These are phyloP conservation scores for Endoconidiophora polonica DNA, from an alignment of 2,329 filamentous ascomycete species.

Conservation along the genomic window DNA sequence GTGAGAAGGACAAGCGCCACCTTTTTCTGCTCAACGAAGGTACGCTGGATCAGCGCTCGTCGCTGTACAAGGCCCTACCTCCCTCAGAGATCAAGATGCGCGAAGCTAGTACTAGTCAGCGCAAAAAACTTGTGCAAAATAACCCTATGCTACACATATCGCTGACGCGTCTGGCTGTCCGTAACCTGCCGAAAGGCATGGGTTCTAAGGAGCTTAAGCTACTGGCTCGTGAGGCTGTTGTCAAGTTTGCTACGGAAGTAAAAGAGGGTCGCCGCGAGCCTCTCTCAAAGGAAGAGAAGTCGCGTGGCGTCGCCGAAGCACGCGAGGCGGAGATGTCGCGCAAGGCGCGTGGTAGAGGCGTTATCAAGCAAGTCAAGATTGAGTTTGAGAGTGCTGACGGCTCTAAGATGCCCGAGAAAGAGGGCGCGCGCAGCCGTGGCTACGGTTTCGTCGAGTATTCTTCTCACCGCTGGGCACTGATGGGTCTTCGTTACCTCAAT, in stretches of 20 bases:
- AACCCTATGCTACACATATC: constrained; percentile 83
- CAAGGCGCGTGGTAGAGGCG: constrained; percentile 65
- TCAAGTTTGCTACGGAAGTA: constrained; percentile 83
- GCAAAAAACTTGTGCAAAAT: constrained; percentile 75
- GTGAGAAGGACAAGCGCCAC: constrained; percentile 74
- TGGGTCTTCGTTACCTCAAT: constrained; percentile 89
- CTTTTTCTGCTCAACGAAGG: constrained; percentile 82
- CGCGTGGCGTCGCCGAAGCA: constrained; percentile 64
- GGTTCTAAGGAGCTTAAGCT: constrained; percentile 80
- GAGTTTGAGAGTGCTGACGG: constrained; percentile 82
- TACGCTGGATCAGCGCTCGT: constrained; percentile 58
- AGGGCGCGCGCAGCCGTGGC: constrained; percentile 69
- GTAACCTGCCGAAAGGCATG: constrained; percentile 75
- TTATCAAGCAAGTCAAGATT: constrained; percentile 87
- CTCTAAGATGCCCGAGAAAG: constrained; percentile 63
- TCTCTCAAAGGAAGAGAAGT: constrained; percentile 77
- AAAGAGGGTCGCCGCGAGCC: constrained; percentile 59
- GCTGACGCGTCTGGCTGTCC: constrained; percentile 75
- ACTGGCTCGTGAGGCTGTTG: constrained; percentile 77
- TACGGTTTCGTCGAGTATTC: constrained; percentile 97
- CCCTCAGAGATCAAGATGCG: constrained; percentile 73
- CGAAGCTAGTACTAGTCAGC: constrained; percentile 71
- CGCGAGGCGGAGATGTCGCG: constrained; percentile 63
- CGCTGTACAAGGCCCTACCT: constrained; percentile 60
- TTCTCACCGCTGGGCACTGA: constrained; percentile 82